Evolutionary conservation across 2,329 filamentous ascomycete species (phyloP).

Genomic region (Pyricularia grisea): DNA sequence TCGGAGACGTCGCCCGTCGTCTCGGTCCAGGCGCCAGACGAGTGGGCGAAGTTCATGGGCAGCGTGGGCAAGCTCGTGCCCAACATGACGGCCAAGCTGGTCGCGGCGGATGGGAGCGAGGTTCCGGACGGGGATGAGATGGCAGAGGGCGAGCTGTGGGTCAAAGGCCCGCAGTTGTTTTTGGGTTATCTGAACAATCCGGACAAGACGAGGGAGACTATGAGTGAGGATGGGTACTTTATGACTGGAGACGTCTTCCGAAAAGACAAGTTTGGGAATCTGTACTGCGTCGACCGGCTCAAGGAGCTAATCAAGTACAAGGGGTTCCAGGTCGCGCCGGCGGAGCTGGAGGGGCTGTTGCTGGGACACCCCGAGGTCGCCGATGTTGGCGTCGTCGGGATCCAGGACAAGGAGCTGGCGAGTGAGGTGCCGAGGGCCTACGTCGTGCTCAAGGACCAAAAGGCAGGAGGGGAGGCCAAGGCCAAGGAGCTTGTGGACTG

Average conservation of each 20-base stretch:
- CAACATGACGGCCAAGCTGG: conserved; percentile 74
- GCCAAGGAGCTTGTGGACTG: conserved; percentile 28
- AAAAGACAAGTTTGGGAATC: conserved; percentile 67
- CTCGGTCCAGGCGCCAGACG: conserved; percentile 61
- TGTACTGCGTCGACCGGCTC: conserved; percentile 82
- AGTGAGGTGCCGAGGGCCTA: conserved; percentile 63
- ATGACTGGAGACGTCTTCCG: conserved; percentile 83
- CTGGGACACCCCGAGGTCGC: conserved; percentile 30
- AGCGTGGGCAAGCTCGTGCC: conserved; percentile 70
- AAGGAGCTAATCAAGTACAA: conserved; percentile 60
- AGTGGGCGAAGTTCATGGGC: conserved; percentile 70
- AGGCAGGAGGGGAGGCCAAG: conserved; percentile 20
- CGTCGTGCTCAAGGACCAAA: conserved; percentile 33
- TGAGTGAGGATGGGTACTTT: conserved; percentile 66
- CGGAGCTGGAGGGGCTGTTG: conserved; percentile 48
- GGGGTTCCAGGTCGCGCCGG: conserved; percentile 62
- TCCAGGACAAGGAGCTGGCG: conserved; percentile 49
- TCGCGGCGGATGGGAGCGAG: conserved; percentile 24
- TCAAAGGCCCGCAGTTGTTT: conserved; percentile 74
- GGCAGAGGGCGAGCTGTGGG: conserved; percentile 62
- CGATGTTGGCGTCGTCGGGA: conserved; percentile 54
- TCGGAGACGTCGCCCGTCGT: conserved; percentile 79
- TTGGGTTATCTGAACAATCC: conserved; percentile 69
- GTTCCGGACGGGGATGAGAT: conserved; percentile 49
- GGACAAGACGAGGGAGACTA: conserved; percentile 58